phyloP scores from a whole-genome alignment of 176 grass and related monocot genomes.

The Triticum urartu region DNA sequence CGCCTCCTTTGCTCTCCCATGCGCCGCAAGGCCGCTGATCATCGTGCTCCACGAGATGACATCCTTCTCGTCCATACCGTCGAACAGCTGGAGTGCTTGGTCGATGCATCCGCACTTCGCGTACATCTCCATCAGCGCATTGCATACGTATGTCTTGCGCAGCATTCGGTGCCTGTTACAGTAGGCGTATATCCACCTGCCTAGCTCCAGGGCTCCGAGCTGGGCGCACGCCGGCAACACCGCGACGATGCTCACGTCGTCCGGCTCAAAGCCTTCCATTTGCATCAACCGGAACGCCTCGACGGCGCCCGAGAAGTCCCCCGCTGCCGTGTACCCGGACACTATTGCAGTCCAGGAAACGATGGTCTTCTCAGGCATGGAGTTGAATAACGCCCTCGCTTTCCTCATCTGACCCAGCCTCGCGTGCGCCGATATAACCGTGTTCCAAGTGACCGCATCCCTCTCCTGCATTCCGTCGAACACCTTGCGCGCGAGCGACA shows the following conservation, averaged over 20 bases:
- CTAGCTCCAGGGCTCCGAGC: conserved; percentile 54
- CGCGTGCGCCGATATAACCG: conserved; percentile 60
- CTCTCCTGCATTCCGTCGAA: conserved; percentile 54
- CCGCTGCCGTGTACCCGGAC: conserved; percentile 45
- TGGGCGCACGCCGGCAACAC: conserved; percentile 67
- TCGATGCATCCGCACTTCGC: conserved; percentile 65
- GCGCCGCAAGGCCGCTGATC: conserved; percentile 43
- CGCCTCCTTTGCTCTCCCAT: conserved; percentile 48
- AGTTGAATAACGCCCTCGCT: conserved; percentile 39
- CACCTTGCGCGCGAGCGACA: conserved; percentile 36
- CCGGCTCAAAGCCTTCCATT: conserved; percentile 43
- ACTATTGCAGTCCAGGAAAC: conserved; percentile 64
- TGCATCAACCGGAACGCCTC: conserved; percentile 59
- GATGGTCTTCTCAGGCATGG: conserved; percentile 53
- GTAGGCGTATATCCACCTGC: conserved; percentile 61
- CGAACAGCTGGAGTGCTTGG: conserved; percentile 49
- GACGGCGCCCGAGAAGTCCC: conserved; percentile 31
- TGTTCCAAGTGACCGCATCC: conserved; percentile 71
- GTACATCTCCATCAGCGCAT: conserved; percentile 70
- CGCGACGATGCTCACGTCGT: conserved; percentile 61
- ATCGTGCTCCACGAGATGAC: conserved; percentile 71
- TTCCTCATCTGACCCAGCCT: conserved; percentile 45
- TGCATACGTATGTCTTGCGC: conserved; percentile 37
- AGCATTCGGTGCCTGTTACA: conserved; percentile 49
- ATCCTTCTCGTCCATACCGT: conserved; percentile 39